A percentile compares a stretch with the other conserved stretches of the same genome.
These are phyloP conservation scores for Zygotorulaspora danielsina DNA, from an alignment of 805 yeast genomes.

Conservation along the genomic window DNA sequence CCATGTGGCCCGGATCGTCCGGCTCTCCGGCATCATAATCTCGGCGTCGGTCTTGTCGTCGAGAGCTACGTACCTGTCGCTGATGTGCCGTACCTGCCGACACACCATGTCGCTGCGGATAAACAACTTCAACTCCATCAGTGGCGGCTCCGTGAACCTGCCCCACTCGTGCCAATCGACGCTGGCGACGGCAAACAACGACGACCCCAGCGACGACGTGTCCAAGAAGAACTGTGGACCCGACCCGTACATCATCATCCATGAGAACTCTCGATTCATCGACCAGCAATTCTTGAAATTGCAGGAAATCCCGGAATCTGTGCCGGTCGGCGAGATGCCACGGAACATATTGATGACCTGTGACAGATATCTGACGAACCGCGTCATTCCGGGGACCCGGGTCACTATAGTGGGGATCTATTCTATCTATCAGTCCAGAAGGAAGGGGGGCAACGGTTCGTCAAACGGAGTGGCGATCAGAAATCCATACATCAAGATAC, in stretches of 20 bases:
- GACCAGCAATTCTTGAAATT: conserved; percentile 92
- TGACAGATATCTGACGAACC: conserved; percentile 85
- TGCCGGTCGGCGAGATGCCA: conserved; percentile 99
- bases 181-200: conserved; percentile 13
- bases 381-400: conserved; percentile 90
- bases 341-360: conserved; percentile 83
- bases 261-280: conserved; percentile 87
- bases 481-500: conserved; percentile 81
- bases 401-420: conserved; percentile 91
- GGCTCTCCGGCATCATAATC: conserved; percentile 89
- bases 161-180: conserved; percentile 36
- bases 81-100: conserved; percentile 84
- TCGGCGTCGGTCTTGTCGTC: conserved; percentile 86
- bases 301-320: conserved; percentile 98
- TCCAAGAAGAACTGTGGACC: conserved; percentile 60
- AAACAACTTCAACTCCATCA: conserved; percentile 35
- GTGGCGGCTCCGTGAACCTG: conserved; percentile 29
- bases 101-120: conserved; percentile 61
- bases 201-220: conserved; percentile 21
- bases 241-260: conserved; percentile 90
- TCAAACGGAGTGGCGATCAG: conserved; percentile 75
- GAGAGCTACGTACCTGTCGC: conserved; percentile 75
- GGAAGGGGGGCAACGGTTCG: conserved; percentile 41
- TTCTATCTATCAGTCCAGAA: conserved; percentile 78
- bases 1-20: conserved; percentile 82